Percentiles rank a stretch among this genome's conserved stretches.
Conservation (phyloP, 2,329 filamentous ascomycete species). For the Alternaria panax region DNA sequence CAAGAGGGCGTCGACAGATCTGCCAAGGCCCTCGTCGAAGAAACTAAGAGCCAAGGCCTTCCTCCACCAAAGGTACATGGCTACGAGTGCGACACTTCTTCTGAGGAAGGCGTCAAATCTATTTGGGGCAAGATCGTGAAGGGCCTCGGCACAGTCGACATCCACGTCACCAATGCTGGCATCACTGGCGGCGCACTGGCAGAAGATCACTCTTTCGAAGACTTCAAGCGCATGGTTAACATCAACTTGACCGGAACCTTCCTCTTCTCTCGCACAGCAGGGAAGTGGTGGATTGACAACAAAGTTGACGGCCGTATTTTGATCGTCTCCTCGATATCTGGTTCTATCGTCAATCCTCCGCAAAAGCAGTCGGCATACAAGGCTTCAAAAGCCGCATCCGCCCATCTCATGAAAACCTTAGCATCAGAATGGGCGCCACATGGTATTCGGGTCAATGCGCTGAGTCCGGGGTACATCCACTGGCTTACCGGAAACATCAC, state of each 20-base stretch:
- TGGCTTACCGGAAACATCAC: neutral
- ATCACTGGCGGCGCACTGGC: slow-evolving; percentile 63
- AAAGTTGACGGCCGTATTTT: slow-evolving; percentile 76
- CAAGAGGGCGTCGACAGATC: slow-evolving; percentile 26
- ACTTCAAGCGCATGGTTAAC: slow-evolving; percentile 80
- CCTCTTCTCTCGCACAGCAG: slow-evolving; percentile 70
- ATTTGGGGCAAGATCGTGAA: slow-evolving; percentile 44
- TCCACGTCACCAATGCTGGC: slow-evolving; percentile 52
- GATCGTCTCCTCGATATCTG: slow-evolving; percentile 72
- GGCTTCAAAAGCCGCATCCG: slow-evolving; percentile 66
- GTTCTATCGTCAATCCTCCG: slow-evolving; percentile 57
- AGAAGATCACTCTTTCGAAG: slow-evolving; percentile 76
- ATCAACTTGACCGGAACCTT: slow-evolving; percentile 85
- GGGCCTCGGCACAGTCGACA: slow-evolving; percentile 49
- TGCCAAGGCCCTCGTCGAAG: slow-evolving; percentile 14
- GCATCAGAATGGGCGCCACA: slow-evolving; percentile 83
- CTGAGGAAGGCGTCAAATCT: slow-evolving; percentile 47
- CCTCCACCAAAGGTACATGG: slow-evolving; percentile 41
- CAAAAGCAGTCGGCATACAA: slow-evolving; percentile 87
- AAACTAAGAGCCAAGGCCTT: slow-evolving; percentile 14
- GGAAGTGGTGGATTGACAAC: slow-evolving; percentile 70
- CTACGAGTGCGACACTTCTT: slow-evolving; percentile 52
- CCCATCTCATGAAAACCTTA: slow-evolving; percentile 76
- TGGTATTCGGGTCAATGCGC: slow-evolving; percentile 79
- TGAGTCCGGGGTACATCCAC: slow-evolving; percentile 79